A percentile compares a stretch with the other conserved stretches of the same genome.
Evolutionary conservation across 2,329 filamentous ascomycete genomes (phyloP).

Genomic region (Fusarium torreyae): DNA sequence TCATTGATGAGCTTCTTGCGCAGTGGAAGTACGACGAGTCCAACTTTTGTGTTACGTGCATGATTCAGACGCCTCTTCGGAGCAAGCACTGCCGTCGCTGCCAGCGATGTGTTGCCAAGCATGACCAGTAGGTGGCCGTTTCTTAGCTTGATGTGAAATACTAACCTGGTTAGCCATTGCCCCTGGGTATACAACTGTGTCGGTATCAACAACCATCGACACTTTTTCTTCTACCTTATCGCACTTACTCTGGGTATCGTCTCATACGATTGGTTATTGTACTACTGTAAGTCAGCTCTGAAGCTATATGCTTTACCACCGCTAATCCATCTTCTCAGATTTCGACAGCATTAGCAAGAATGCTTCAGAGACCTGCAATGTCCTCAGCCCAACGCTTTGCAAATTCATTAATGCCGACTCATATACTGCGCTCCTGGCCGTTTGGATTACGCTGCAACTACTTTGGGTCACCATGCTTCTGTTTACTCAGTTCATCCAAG

Average conservation of each 20-base stretch:
- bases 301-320: neutral
- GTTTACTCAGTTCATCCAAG: slow-evolving; percentile 92
- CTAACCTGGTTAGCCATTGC: slow-evolving; percentile 78
- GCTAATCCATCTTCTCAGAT: slow-evolving; percentile 62
- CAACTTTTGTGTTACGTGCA: slow-evolving; percentile 94
- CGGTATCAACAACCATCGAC: slow-evolving; percentile 94
- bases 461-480: slow-evolving; percentile 98
- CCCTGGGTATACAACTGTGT: slow-evolving; percentile 99
- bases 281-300: slow-evolving; percentile 72
- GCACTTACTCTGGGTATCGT: slow-evolving; percentile 82
- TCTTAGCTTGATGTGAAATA: neutral
- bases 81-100: slow-evolving; percentile 97
- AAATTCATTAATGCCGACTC: slow-evolving; percentile 83
- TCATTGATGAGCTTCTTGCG: slow-evolving; percentile 88
- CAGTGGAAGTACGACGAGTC: slow-evolving; percentile 93
- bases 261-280: slow-evolving; percentile 78
- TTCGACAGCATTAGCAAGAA: slow-evolving; percentile 71
- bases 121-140: slow-evolving; percentile 83
- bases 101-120: slow-evolving; percentile 92
- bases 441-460: slow-evolving; percentile 88
- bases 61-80: slow-evolving; percentile 91
- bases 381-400: slow-evolving; percentile 84
- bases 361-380: slow-evolving; percentile 73
- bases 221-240: slow-evolving; percentile 93
- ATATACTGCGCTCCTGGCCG: slow-evolving; percentile 83